A percentile compares a stretch with the other conserved stretches of the same genome.
Evolutionary conservation across 2,329 filamentous ascomycete species (phyloP).

Genomic region (Rhinocladiella similis): DNA sequence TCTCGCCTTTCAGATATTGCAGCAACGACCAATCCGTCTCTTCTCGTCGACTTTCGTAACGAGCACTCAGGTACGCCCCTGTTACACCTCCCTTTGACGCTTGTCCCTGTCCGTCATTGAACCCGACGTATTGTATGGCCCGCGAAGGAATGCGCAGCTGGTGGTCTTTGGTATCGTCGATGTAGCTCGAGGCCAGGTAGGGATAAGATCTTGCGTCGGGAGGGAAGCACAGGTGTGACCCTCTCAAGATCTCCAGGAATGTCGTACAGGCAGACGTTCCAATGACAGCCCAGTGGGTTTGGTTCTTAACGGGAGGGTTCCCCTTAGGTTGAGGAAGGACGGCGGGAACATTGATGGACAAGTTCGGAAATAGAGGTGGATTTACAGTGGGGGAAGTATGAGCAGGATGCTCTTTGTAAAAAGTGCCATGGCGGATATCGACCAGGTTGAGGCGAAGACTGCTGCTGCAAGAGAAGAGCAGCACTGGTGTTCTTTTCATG

Average conservation of each 20-base stretch:
- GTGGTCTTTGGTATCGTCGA: conserved; percentile 51
- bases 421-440: conserved; percentile 74
- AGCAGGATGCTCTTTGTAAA: conserved; percentile 73
- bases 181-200: conserved; percentile 65
- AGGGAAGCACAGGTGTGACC: conserved; percentile 73
- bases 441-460: conserved; percentile 54
- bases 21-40: conserved; percentile 81
- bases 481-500: conserved; percentile 21
- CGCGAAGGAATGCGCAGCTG: conserved; percentile 60
- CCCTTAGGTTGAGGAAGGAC: conserved; percentile 34
- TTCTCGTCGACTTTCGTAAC: conserved; percentile 87
- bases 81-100: conserved; percentile 52
- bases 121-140: conserved; percentile 88
- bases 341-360: conserved; percentile 71
- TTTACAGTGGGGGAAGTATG: conserved; percentile 56
- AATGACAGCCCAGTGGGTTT: conserved; percentile 78
- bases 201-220: conserved; percentile 76
- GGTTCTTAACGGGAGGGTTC: conserved; percentile 24
- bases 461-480: conserved; percentile 13
- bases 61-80: conserved; percentile 82
- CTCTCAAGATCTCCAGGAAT: conserved; percentile 75
- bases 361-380: conserved; percentile 68
- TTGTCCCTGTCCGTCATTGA: conserved; percentile 69
- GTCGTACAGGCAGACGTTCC: conserved; percentile 80
- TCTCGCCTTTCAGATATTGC: conserved; percentile 80